Evolutionary conservation across 2,329 filamentous ascomycete genomes (phyloP).

Genomic region (Raffaelea deltoideospora): DNA sequence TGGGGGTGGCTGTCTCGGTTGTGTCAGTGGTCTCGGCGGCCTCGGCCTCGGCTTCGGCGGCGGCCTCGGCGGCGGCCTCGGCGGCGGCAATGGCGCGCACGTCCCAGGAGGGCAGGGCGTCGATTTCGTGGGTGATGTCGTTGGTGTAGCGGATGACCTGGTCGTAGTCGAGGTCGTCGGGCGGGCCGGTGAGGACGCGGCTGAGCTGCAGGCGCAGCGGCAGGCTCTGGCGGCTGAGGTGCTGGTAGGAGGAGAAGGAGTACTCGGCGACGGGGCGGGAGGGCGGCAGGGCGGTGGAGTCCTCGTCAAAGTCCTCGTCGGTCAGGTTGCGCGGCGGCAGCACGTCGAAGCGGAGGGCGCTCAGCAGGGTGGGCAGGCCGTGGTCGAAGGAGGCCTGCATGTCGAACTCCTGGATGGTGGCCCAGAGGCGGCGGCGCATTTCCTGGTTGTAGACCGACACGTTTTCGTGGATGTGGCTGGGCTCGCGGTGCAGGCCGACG

Average conservation of each 20-base stretch:
- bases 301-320: constrained; percentile 39
- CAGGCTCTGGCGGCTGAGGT: constrained; percentile 40
- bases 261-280: constrained; percentile 37
- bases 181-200: constrained; percentile 37
- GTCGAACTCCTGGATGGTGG: constrained; percentile 46
- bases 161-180: constrained; percentile 42
- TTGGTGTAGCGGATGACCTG: constrained; percentile 47
- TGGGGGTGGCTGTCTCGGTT: constrained; percentile 17
- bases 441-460: constrained; percentile 46
- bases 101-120: constrained; percentile 43
- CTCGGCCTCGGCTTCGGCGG: constrained; percentile 51
- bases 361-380: constrained; percentile 41
- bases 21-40: constrained; percentile 19
- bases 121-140: constrained; percentile 44
- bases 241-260: constrained; percentile 43
- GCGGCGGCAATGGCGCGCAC: constrained; percentile 10
- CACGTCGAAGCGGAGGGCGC: constrained; percentile 39
- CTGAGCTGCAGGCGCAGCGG: constrained; percentile 41
- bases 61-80: constrained; percentile 26
- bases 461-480: constrained; percentile 36
- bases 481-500: constrained; percentile 44
- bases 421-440: constrained; percentile 46
- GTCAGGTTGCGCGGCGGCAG: constrained; percentile 38
- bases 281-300: constrained; percentile 27
- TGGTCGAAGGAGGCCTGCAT: constrained; percentile 47